A percentile compares a stretch with the other conserved stretches of the same genome.
These are phyloP conservation scores for Trichothecium sympodiale DNA, from an alignment of 2,329 filamentous ascomycete genomes.

Conservation along the genomic window DNA sequence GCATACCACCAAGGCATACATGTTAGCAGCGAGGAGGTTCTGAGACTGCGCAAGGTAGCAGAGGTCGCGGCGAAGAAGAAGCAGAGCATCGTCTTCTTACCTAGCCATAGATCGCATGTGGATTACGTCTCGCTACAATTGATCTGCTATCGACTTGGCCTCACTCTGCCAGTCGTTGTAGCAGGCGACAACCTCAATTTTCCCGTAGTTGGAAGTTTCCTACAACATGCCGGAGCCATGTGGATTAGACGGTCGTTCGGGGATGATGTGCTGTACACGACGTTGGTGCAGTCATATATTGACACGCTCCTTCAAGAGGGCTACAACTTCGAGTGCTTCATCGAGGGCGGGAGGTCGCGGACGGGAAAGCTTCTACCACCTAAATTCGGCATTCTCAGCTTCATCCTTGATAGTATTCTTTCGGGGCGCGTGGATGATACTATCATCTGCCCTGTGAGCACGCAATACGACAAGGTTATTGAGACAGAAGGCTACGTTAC, in stretches of 20 bases:
- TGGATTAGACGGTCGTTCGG: constrained; percentile 91
- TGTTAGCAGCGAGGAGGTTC: constrained; percentile 86
- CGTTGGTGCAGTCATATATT: constrained; percentile 92
- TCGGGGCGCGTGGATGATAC: constrained; percentile 82
- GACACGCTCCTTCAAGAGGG: constrained; percentile 84
- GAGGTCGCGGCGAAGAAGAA: constrained; percentile 74
- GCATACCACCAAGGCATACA: constrained; percentile 97
- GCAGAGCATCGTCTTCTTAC: constrained; percentile 91
- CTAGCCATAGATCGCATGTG: constrained; percentile 88
- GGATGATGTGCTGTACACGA: constrained; percentile 80
- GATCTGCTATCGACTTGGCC: constrained; percentile 86
- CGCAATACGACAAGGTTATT: constrained; percentile 98
- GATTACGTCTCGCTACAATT: constrained; percentile 93
- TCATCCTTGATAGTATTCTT: constrained; percentile 80
- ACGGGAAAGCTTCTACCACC: constrained; percentile 90
- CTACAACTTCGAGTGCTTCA: constrained; percentile 94
- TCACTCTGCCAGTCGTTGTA: constrained; percentile 83
- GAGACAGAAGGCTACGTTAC: constrained; percentile 96
- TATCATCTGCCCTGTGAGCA: constrained; percentile 90
- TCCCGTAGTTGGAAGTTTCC: constrained; percentile 74
- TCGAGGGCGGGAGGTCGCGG: constrained; percentile 84
- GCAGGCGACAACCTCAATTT: constrained; percentile 96
- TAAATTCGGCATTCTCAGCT: constrained; percentile 90
- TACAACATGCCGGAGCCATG: constrained; percentile 96
- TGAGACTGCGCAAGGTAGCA: constrained; percentile 71